Conservation (phyloP, 495 filamentous ascomycete species). For the Lophiotrema nucula region DNA sequence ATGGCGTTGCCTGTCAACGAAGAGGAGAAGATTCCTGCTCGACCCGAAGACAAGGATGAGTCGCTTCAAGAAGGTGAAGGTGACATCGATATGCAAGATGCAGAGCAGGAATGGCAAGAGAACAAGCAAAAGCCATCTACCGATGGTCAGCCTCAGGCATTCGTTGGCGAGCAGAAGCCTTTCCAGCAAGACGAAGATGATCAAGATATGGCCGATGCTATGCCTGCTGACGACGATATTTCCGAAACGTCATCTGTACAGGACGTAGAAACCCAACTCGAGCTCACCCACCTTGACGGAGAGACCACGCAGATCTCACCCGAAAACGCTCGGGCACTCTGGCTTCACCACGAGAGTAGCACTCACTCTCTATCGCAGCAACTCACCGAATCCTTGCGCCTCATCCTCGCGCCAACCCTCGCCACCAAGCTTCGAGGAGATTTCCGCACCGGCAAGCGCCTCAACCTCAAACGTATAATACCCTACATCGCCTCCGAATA, state of each 20-base stretch:
- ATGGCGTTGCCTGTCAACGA: conserved; percentile 79
- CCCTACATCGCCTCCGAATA: conserved; percentile 96
- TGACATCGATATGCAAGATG: conserved; percentile 31
- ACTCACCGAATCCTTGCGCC: conserved; percentile 86
- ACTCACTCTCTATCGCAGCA: conserved; percentile 84
- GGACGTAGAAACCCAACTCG: conserved; percentile 70
- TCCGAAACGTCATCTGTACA: conserved; percentile 25
- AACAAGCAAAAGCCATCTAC: conserved; percentile 41
- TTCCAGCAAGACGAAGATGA: conserved; percentile 43
- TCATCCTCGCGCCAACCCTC: conserved; percentile 90
- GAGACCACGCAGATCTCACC: conserved; percentile 36
- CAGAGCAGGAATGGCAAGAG: conserved; percentile 35
- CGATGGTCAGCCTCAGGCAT: conserved; percentile 29
- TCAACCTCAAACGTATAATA: conserved; percentile 99
- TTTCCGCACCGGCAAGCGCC: conserved; percentile 94
- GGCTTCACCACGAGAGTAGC: conserved; percentile 76
- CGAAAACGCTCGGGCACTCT: conserved; percentile 72
- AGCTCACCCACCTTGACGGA: conserved; percentile 65
- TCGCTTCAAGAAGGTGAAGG: conserved; percentile 32
- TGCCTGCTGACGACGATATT: conserved; percentile 34
- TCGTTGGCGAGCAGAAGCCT: conserved; percentile 37
- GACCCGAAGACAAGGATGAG: conserved; percentile 48
- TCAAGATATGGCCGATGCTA: conserved; percentile 37
- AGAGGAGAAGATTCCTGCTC: conserved; percentile 53
- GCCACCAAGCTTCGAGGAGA: conserved; percentile 96